Evolutionary conservation across 1,284 basidiomycete genomes (phyloP), one percentile per base, ranked within the genome.

Genomic region (Xerocomus nothofagi): DNA sequence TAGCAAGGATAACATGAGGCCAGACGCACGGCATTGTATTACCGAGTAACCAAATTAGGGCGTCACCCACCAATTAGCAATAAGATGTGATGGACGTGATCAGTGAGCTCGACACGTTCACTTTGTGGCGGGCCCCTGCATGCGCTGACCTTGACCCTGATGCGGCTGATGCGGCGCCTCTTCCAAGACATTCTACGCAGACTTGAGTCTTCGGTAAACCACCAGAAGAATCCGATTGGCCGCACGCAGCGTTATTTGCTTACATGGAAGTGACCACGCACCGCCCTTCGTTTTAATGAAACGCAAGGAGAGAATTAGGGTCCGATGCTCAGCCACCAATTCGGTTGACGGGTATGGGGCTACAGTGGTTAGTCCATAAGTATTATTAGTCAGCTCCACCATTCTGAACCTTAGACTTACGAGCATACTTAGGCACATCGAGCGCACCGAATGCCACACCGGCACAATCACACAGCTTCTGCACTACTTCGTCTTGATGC

Each of bases 1-100:
- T 58, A 18, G 56, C 53, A 60, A 53, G 63, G 65, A 43, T 10
- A 59, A 66, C 62, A 64, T 44, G 62, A 67, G 62, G 62, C 62
- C 29, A 50, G 51, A 41, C 49, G 65, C 63, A 67, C 53, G 37
- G 55, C 60, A 43, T 51, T 45, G 30, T 39, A 30, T 38, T 51
- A 46, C 60, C 52, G 44, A 51, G 33, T 46, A 54, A 40, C 49
- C 62, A 51, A 43, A 44, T 61, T 47, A 54, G 60, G 60, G 47
- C 43, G 15, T 39, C 38, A 51, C 46, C 44, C 49, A 56, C 43
- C 37, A 57, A 52, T 54, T 48, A 32, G 36, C 33, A 38, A 36
- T 50, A 26, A 20, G 44, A 32, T 41, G 44, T 44, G 50, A 60
- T 53, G 61, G n/a, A n/a, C n/a, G n/a, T n/a, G n/a, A n/a, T n/a